Evolutionary conservation across 1,284 basidiomycete species (phyloP).

Genomic region (Ceratobasidium theobromae): DNA sequence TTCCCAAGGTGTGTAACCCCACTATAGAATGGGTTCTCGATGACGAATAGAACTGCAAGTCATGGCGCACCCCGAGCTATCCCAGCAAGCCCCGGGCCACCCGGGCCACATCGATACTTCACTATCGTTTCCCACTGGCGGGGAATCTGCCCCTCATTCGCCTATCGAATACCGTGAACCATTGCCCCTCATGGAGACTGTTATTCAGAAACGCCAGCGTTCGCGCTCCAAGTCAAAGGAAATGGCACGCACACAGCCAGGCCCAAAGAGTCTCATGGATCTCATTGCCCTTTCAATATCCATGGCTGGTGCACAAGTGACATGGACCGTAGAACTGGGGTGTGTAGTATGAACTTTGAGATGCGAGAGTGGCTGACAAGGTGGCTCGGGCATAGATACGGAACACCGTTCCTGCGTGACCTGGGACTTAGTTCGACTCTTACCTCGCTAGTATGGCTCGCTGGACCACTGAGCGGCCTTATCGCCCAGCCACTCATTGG

Average conservation of each 20-base stretch:
- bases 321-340: slow-evolving; percentile 91
- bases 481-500: slow-evolving; percentile 95
- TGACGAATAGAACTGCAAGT: background rate
- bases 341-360: slow-evolving; percentile 45
- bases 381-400: slow-evolving; percentile 65
- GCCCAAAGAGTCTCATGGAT: slow-evolving; percentile 36
- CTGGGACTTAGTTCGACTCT: slow-evolving; percentile 89
- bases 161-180: slow-evolving; percentile 22
- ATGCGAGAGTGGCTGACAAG: slow-evolving; percentile 31
- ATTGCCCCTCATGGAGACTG: slow-evolving; percentile 17
- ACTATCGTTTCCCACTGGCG: slow-evolving; percentile 10
- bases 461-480: slow-evolving; percentile 91
- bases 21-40: background rate
- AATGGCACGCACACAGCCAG: background rate
- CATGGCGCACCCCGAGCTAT: background rate
- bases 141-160: slow-evolving; percentile 11
- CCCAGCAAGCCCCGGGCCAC: background rate
- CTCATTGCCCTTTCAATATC: slow-evolving; percentile 53
- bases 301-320: slow-evolving; percentile 80
- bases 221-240: slow-evolving; percentile 32
- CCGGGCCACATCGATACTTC: slow-evolving; percentile 12
- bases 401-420: slow-evolving; percentile 87
- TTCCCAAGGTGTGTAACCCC: background rate
- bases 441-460: slow-evolving; percentile 95
- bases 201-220: slow-evolving; percentile 29